phyloP scores from a whole-genome alignment of 1,284 basidiomycete species.

The Boletellus deceptivus region DNA sequence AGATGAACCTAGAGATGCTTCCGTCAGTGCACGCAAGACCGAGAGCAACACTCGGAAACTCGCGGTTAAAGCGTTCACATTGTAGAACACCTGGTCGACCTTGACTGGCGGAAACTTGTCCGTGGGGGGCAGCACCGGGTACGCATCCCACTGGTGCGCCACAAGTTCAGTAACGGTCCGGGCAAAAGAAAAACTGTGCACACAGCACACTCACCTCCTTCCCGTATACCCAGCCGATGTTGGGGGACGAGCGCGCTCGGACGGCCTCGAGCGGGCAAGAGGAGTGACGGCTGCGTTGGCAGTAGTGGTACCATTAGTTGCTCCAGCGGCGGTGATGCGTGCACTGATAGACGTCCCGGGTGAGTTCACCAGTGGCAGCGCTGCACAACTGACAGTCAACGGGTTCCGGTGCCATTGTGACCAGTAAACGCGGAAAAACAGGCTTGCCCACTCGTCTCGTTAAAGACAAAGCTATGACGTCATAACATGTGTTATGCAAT shows the following conservation, averaged over 20 bases:
- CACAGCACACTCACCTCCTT: conserved; percentile 58
- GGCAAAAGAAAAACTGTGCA: not conserved
- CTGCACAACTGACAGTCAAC: conserved; percentile 44
- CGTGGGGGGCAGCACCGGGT: conserved; percentile 70
- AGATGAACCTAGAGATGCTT: conserved; percentile 55
- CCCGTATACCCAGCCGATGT: conserved; percentile 80
- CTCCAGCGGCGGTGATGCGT: conserved; percentile 43
- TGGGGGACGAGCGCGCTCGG: no score
- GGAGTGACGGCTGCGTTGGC: conserved; percentile 6
- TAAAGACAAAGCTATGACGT: no score
- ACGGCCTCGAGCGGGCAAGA: no score
- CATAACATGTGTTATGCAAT: no score
- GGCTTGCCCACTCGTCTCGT: no score
- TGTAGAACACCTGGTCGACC: conserved; percentile 77
- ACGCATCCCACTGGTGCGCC: conserved; percentile 67
- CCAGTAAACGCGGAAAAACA: no score
- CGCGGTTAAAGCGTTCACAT: conserved; percentile 87
- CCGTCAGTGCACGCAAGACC: conserved; percentile 9
- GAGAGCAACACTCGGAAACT: conserved; percentile 30
- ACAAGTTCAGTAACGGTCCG: conserved; percentile 5
- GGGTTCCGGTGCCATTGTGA: no score
- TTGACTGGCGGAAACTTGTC: conserved; percentile 71
- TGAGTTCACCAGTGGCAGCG: conserved; percentile 48
- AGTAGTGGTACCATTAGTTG: conserved; percentile 13
- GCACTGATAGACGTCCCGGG: conserved; percentile 43